Evolutionary conservation across 2,329 filamentous ascomycete species (phyloP), one percentile per base, ranked within the genome.

Genomic region (Epichloe glyceriae): DNA sequence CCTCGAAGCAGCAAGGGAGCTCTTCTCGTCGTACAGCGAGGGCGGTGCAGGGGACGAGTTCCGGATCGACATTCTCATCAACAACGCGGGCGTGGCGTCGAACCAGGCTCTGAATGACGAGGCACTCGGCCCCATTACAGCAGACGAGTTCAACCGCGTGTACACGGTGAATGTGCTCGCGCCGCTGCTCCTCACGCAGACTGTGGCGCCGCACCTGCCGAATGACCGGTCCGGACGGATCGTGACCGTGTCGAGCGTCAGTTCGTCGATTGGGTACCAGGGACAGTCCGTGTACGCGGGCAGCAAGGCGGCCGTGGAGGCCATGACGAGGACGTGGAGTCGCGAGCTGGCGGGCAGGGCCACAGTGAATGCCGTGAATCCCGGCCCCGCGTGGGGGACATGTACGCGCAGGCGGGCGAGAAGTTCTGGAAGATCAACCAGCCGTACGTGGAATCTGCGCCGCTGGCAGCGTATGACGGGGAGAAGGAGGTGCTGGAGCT

Each of bases 81-180:
- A 95, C 76, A 95, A 94, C 65, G 88, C 89, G 33, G 89, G 87
- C 50, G 70, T 82, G 6, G 72, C 79, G 34, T 70, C 78, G 39
- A 91, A 93, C 68, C 78, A 83, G 58, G 64, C 70, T 26, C 69
- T 86, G 22, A 75, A 79, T 47, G 77, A 85, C 30, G 52, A 64
- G 6, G 65, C 79, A 20, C 66, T 73, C 50, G 65, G 65, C 17
- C 69, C 67, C 34, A 78, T 88, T 55, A 77, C 75, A 4, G 62
- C 73, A 5, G 73, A 74, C 12, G 78, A 89, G 60, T 94, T 90
- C 69, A 74, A 81, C 42, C 71, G 75, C 58, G 81, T 85, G 51
- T 94, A 88, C 70, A 77, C 78, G 51, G 76, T 93, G 68, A 95
- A 95, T 62, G 88, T 94, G 20, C 77, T 88, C 10, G 88, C 86